Evolutionary conservation across 1,139 yeast species (phyloP).

Genomic region (Saccharomycopsis crataegensis): DNA sequence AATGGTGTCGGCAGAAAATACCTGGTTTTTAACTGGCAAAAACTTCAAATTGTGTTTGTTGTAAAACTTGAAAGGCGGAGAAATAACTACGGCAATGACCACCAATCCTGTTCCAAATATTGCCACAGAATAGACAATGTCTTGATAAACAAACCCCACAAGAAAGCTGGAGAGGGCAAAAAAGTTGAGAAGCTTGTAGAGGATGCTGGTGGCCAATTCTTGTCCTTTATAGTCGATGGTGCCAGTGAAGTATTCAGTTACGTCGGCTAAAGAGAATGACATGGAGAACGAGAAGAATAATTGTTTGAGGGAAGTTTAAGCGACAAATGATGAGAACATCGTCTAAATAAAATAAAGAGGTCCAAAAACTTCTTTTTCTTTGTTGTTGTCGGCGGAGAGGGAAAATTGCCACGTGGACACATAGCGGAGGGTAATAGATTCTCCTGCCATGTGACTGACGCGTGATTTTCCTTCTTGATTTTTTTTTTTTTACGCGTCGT

Average conservation of each 20-base stretch:
- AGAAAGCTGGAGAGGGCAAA: conserved; percentile 32
- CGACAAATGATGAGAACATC: too few relatives aligned
- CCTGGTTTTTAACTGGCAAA: conserved; percentile 25
- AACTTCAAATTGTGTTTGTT: conserved; percentile 41
- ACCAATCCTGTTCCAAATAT: conserved; percentile 33
- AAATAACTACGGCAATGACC: conserved; percentile 32
- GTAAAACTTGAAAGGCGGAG: conserved; percentile 49
- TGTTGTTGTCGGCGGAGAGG: too few relatives aligned
- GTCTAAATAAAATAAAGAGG: too few relatives aligned
- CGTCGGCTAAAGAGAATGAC: conserved; percentile 5
- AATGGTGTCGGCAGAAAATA: background rate
- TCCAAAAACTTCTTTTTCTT: too few relatives aligned
- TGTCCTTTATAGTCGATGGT: conserved; percentile 18
- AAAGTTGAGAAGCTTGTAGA: conserved; percentile 3
- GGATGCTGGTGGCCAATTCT: background rate
- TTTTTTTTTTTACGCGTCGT: too few relatives aligned
- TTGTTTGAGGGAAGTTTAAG: too few relatives aligned
- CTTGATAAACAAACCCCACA: conserved; percentile 38
- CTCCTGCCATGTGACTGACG: too few relatives aligned
- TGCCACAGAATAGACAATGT: conserved; percentile 32
- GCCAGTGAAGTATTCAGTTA: conserved; percentile 11
- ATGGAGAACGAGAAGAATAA: background rate
- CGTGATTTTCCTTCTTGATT: too few relatives aligned
- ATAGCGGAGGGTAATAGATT: too few relatives aligned
- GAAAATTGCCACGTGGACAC: too few relatives aligned